Evolutionary conservation across 257 asterid genomes (phyloP).

Genomic region (Rubia yunnanensis): DNA sequence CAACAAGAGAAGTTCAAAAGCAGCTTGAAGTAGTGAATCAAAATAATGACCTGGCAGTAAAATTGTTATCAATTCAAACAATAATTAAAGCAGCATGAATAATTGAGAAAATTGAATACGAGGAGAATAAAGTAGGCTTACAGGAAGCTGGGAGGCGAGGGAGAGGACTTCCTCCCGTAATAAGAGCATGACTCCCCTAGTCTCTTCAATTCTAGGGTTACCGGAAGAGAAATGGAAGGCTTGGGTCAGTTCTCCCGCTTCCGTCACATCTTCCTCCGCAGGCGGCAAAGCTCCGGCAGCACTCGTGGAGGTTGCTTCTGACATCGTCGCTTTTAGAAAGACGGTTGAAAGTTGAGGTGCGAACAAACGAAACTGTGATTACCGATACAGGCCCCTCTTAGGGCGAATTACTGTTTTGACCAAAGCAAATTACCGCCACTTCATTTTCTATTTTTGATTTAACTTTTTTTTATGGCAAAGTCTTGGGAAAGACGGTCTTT

Average conservation of each 20-base stretch:
- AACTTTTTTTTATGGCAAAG: too few species aligned
- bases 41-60: too few species aligned
- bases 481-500: too few species aligned
- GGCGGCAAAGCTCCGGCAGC: slow-evolving; percentile 32
- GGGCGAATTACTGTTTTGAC: not conserved
- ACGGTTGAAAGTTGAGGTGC: not conserved
- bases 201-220: slow-evolving; percentile 96
- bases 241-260: slow-evolving; percentile 24
- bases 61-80: too few species aligned
- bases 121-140: slow-evolving; percentile 14
- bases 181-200: slow-evolving; percentile 83
- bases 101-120: too few species aligned
- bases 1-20: too few species aligned
- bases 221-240: slow-evolving; percentile 76
- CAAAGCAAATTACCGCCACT: not conserved
- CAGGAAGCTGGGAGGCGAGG: slow-evolving; percentile 49
- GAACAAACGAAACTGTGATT: not conserved
- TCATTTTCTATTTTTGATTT: too few species aligned
- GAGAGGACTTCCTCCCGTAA: slow-evolving; percentile 38
- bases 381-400: not conserved
- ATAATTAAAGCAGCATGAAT: too few species aligned
- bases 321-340: slow-evolving; percentile 18
- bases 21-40: too few species aligned
- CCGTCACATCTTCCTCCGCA: slow-evolving; percentile 21
- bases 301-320: slow-evolving; percentile 52